Evolutionary conservation across 1,284 basidiomycete species (phyloP), one percentile per base, ranked within the genome.

Genomic region (Puccinia sorghi): DNA sequence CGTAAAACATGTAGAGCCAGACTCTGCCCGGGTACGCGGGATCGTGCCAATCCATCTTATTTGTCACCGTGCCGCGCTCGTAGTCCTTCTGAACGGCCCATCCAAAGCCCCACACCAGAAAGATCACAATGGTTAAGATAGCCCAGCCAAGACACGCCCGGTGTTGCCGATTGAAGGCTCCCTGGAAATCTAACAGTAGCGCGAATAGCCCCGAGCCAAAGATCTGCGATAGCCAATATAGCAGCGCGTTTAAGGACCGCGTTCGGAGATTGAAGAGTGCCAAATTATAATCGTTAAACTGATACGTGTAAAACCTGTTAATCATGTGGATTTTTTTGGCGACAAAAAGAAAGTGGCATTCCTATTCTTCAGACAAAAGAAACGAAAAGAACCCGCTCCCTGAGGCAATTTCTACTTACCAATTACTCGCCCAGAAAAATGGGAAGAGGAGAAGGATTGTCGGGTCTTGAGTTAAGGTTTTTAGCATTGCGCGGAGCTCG

Each of bases 191-290:
- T 22, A 84, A 71, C 32, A 80, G 52, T 37, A 82, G 46, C 32
- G 81, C 80, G 15, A 81, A 79, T 52, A 79, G 52, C 12, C 76
- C 76, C 13, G 76, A 71, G 12, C 76, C 82, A 3, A 83, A 79
- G 80, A 85, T 84, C 79, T 86, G 85, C 41, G 83, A 82, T 11
- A 83, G 80, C 85, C 85, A 86, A 82, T 86, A 86, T 22, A 85
- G 81, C 6, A 86, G 80, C 17, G 82, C 82, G 82, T 85, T 85
- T 80, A 86, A 85, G 3, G 83, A 81, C 20, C 84, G 81, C 0
- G 81, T 81, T 4, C 84, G 82, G 25, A 85, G 80, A 6, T 84
- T 82, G 75, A 85, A 85, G 12, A 84, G 83, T 5, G 81, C 81
- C 37, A 83, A 80, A 80, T 84, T 83, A 70, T 81, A 82, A 39